Base-by-base conservation (phyloP, 257 asterid species). In the Eustoma russellianum region DNA sequence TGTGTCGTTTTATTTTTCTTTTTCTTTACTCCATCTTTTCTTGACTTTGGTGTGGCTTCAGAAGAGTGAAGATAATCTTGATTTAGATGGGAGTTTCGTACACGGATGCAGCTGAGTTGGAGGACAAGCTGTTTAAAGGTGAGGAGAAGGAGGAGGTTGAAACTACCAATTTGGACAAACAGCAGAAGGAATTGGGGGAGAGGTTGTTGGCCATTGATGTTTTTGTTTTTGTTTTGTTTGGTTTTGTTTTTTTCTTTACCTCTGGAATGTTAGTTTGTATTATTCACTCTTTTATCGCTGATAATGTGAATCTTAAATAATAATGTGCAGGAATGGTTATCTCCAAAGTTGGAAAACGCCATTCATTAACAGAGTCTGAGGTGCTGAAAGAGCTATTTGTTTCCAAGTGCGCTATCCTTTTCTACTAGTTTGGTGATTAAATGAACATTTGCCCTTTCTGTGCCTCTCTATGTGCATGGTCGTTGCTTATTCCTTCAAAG, bases 301-400 rank as follows among this genome's bases (percentile, higher is more conserved):
- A n/a, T n/a, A 6, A 10, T 19, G 15, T 17, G 19, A 34, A 33
- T 47, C 52, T 50, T 57, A n/a, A 60, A 48, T 74, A 64, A 60
- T 58, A 13, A 60, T 56, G 12, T 73, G 82, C 85, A 88, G 98
- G 97, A 65, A 84, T 92, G 98, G 97, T 92, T 66, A 79, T 88
- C 52, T 77, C 97, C 13, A 92, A 88, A 77, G 81, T 92, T 47
- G 98, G 98, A 55, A 92, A 92, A 62, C 88, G 97, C 52, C 98
- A 92, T 73, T 86, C 97, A 14, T 76, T 92, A 73, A 63, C 93
- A 8, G 95, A 93, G 53, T 88, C 84, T 79, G 97, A 83, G 68
- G 89, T 90, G 28, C 66, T 92, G 70, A 85, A 85, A 75, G 98
- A 92, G 73, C 84, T 83, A 65, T 80, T 92, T 62, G 57, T 83